phyloP scores from a whole-genome alignment of 2,329 filamentous ascomycete genomes.

The Blastomyces percursus region DNA sequence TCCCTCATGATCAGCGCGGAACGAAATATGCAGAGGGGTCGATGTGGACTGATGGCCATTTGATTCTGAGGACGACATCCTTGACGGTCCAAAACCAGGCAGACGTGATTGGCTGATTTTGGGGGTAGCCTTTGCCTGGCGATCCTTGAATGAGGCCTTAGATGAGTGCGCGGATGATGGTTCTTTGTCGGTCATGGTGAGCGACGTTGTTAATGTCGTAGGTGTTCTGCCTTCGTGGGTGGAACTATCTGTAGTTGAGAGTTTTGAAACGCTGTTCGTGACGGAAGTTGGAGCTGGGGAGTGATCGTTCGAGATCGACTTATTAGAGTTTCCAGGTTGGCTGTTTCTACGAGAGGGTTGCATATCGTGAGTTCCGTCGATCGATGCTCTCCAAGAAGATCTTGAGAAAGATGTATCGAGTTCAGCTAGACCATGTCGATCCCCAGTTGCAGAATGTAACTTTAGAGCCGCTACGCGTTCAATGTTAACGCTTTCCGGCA shows the following conservation, averaged over 20 bases:
- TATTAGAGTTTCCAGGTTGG: slow-evolving; percentile 22
- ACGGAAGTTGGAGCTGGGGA: slow-evolving; percentile 20
- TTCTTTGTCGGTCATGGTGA: slow-evolving; percentile 25
- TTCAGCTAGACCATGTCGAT: slow-evolving; percentile 23
- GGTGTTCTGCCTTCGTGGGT: slow-evolving; percentile 23
- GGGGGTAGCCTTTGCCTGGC: slow-evolving; percentile 26
- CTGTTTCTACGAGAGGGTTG: slow-evolving; percentile 25
- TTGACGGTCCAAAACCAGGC: slow-evolving; percentile 34
- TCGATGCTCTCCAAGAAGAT: slow-evolving; percentile 14
- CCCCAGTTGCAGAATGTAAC: slow-evolving; percentile 12
- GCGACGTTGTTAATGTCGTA: slow-evolving; percentile 20
- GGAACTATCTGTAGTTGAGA: slow-evolving; percentile 20
- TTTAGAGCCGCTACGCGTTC: slow-evolving; percentile 12
- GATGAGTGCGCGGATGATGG: slow-evolving; percentile 19
- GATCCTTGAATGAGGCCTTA: slow-evolving; percentile 19
- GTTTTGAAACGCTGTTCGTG: slow-evolving; percentile 23
- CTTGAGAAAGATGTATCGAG: slow-evolving; percentile 19
- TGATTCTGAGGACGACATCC: slow-evolving; percentile 33
- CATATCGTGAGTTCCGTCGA: slow-evolving; percentile 21
- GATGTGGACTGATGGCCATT: slow-evolving; percentile 35
- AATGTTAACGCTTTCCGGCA: slow-evolving; percentile 17
- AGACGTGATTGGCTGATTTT: slow-evolving; percentile 37
- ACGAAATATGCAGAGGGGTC: slow-evolving; percentile 22
- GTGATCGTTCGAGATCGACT: slow-evolving; percentile 22
- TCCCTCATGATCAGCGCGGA: slow-evolving; percentile 14